Base-by-base conservation (phyloP, 1,139 yeast genomes). In the Pichia sp. region DNA sequence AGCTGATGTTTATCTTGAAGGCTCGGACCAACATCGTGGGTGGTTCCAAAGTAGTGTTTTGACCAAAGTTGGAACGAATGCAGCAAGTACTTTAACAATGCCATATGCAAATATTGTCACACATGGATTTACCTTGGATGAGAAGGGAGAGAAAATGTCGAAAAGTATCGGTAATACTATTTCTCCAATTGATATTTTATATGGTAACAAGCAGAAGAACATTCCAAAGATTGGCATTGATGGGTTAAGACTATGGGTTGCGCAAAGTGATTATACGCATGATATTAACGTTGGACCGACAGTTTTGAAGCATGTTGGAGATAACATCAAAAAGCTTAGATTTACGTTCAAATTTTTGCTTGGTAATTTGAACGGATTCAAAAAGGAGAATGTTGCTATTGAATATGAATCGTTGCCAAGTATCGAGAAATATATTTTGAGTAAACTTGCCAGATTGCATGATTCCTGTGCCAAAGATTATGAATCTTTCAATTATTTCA, bases 11-110 rank as follows among this genome's bases (percentile, higher is more conserved):
- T 90, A 87, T 59, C 64, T 90, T 27, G 99, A 92, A 67, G 99
- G 99, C 1, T 79, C 92, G 34, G 99, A 92, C 60, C 99, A 92
- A 62, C 98, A 94, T 60, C 75, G 99, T 50, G 99, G 99, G 0
- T 92, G 99, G 99, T 92, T 92, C 62, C 99, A 92, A 65, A 86
- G 96, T 29, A 87, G 97, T 1, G 67, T 94, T 36, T 68, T 94
- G 48, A 90, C 95, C 36, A 85, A 81, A 56, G 73, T 87, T 32
- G 90, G 77, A 28, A 48, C 51, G 4, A 55, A 55, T 4, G 29
- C 9, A 8, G 53, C 49, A 1, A 55, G 59, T 5, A 52, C 60
- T n/a, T 75, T 92, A 0, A 64, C 69, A 3, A 68, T 78, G 5
- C 98, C 98, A 0, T 92, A 75, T 64, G 75, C 74, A 49, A 72